These are phyloP conservation scores for Corylus heterophylla DNA, from an alignment of 306 rosid species.

Conservation along the genomic window DNA sequence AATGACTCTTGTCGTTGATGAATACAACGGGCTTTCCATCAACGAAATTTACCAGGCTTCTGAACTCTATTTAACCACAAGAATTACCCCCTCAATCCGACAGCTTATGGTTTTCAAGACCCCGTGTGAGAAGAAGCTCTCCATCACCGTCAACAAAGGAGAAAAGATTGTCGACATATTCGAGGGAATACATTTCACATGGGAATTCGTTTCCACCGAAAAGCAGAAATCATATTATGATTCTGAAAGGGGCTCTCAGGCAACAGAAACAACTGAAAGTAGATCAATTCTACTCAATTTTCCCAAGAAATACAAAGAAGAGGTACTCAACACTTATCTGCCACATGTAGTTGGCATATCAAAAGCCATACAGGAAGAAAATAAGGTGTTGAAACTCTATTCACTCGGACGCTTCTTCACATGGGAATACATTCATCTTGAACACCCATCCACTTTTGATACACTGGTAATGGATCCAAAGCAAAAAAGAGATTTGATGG, in stretches of 20 bases:
- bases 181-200: conserved; percentile 27
- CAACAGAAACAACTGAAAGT: conserved; percentile 11
- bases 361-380: conserved; percentile 26
- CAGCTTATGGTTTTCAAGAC: conserved; percentile 29
- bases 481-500: too few relatives aligned
- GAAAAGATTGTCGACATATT: conserved; percentile 27
- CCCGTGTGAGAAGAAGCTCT: conserved; percentile 12
- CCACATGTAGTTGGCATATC: conserved; percentile 28
- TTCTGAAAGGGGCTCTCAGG: background rate
- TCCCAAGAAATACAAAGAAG: conserved; percentile 27
- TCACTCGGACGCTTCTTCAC: background rate
- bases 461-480: too few relatives aligned
- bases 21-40: conserved; percentile 11
- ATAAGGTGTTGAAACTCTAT: conserved; percentile 33
- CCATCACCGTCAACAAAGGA: conserved; percentile 35
- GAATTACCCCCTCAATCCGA: conserved; percentile 16
- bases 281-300: conserved; percentile 26
- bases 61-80: conserved; percentile 32
- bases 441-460: too few relatives aligned
- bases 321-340: conserved; percentile 27
- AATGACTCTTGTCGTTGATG: conserved; percentile 34
- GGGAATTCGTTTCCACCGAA: conserved; percentile 37
- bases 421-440: conserved; percentile 31
- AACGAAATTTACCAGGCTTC: conserved; percentile 42
- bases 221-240: background rate